These are phyloP conservation scores for Collariella sp. DNA, from an alignment of 495 filamentous ascomycete genomes.

Conservation along the genomic window DNA sequence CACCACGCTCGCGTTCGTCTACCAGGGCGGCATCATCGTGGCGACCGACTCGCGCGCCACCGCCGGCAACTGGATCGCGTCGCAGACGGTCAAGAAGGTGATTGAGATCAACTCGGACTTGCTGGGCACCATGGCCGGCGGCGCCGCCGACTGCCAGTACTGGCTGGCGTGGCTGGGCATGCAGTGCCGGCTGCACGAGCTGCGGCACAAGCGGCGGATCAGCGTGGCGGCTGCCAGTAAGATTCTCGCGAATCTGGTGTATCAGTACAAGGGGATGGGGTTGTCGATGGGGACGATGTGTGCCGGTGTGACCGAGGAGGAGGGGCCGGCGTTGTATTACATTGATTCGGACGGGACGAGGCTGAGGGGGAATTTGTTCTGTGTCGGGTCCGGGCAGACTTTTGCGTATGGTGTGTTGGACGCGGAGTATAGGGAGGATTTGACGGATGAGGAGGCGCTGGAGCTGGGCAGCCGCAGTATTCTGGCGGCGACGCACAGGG, in stretches of 20 bases:
- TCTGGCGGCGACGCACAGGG: conserved; percentile 92
- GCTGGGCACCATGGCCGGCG: conserved; percentile 96
- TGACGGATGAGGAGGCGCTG: conserved; percentile 77
- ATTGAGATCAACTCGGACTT: conserved; percentile 88
- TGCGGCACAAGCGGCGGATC: conserved; percentile 97
- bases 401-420: conserved; percentile 98
- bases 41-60: conserved; percentile 95
- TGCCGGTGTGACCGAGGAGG: conserved; percentile 89
- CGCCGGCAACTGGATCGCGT: conserved; percentile 96
- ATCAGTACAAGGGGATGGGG: conserved; percentile 96
- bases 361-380: conserved; percentile 89
- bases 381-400: conserved; percentile 94
- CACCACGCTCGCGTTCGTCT: conserved; percentile 95
- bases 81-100: conserved; percentile 99
- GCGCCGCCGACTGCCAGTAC: conserved; percentile 98
- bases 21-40: conserved; percentile 96
- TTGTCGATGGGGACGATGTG: conserved; percentile 99
- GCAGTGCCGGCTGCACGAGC: conserved; percentile 98
- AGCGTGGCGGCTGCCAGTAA: conserved; percentile 94
- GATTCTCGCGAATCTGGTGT: conserved; percentile 96
- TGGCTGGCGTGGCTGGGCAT: conserved; percentile 98
- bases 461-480: conserved; percentile 86
- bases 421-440: conserved; percentile 84
- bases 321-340: conserved; percentile 97
- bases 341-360: conserved; percentile 97